phyloP scores from a whole-genome alignment of 257 asterid species.

The Jasminum sambac region DNA sequence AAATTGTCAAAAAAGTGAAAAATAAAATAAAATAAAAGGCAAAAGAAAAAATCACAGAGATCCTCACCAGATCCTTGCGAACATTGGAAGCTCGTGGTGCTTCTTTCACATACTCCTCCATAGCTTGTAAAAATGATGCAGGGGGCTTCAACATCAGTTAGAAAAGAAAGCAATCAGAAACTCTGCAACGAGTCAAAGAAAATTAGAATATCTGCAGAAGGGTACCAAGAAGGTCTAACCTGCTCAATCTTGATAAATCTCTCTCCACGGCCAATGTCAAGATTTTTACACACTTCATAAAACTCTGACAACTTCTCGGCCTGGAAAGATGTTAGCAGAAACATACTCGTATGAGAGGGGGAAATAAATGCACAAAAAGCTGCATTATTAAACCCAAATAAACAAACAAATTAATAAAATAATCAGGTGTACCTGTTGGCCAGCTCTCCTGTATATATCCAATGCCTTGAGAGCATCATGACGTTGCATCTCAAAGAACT shows the following conservation, averaged over 20 bases:
- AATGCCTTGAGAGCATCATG: constrained; percentile 86
- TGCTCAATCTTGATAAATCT: constrained; percentile 90
- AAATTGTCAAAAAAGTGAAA: too few species aligned
- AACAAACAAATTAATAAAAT: not conserved
- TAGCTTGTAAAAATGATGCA: constrained; percentile 89
- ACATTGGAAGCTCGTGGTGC: constrained; percentile 85
- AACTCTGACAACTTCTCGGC: constrained; percentile 94
- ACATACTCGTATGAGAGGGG: not conserved
- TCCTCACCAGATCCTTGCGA: constrained; percentile 67
- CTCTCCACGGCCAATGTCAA: constrained; percentile 93
- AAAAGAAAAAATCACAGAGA: constrained; percentile 11
- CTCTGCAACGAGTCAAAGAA: constrained; percentile 8
- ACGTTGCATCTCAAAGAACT: constrained; percentile 99
- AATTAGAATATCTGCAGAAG: constrained; percentile 15
- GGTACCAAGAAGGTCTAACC: constrained; percentile 43
- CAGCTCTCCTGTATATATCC: constrained; percentile 87
- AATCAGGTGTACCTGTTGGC: constrained; percentile 67
- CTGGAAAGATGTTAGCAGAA: constrained; percentile 40
- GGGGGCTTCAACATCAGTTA: constrained; percentile 70
- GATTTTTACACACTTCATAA: constrained; percentile 80
- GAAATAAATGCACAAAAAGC: not conserved
- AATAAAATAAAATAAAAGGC: too few species aligned
- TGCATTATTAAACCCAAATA: not conserved
- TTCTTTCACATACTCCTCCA: constrained; percentile 97
- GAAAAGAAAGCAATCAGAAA: constrained; percentile 23